A percentile compares a stretch with the other conserved stretches of the same genome.
Evolutionary conservation across 2,329 filamentous ascomycete genomes (phyloP).

Genomic region (Colletotrichum sp.): DNA sequence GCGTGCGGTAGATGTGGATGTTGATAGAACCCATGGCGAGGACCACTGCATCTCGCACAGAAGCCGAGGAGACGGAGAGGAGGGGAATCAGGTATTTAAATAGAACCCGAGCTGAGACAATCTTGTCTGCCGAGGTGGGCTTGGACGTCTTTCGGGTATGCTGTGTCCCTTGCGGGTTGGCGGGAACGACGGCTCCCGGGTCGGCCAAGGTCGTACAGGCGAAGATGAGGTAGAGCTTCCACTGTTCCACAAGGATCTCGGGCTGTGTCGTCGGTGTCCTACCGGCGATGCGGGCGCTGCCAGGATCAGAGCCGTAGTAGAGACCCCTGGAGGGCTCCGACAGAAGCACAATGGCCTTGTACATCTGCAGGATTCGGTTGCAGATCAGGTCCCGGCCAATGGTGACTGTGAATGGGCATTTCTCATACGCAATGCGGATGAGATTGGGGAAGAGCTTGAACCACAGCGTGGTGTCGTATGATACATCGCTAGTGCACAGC

Average conservation of each 20-base stretch:
- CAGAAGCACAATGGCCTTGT: constrained; percentile 78
- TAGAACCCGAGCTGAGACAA: constrained; percentile 84
- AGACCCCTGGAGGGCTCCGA: constrained; percentile 74
- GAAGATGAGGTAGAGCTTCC: constrained; percentile 97
- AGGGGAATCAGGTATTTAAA: constrained; percentile 93
- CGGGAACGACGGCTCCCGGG: constrained; percentile 68
- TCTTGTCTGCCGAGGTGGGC: constrained; percentile 70
- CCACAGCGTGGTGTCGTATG: constrained; percentile 94
- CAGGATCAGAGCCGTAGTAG: constrained; percentile 65
- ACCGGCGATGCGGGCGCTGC: constrained; percentile 53
- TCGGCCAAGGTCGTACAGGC: constrained; percentile 95
- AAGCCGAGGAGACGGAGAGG: constrained; percentile 77
- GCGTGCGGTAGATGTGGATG: constrained; percentile 86
- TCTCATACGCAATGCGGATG: constrained; percentile 86
- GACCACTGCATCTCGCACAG: constrained; percentile 89
- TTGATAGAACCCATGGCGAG: constrained; percentile 94
- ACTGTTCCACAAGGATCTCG: constrained; percentile 92
- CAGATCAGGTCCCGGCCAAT: constrained; percentile 92
- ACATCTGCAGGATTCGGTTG: constrained; percentile 91
- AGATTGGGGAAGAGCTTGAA: constrained; percentile 98
- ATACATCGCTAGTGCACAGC: constrained; percentile 92
- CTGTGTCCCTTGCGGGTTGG: constrained; percentile 62
- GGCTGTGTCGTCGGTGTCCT: constrained; percentile 74
- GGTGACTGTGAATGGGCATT: constrained; percentile 89
- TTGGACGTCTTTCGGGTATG: constrained; percentile 86